A percentile compares a stretch with the other conserved stretches of the same genome.
These are phyloP conservation scores for Mortierella sp. DNA, from an alignment of 371 early-diverging fungal species.

Conservation along the genomic window DNA sequence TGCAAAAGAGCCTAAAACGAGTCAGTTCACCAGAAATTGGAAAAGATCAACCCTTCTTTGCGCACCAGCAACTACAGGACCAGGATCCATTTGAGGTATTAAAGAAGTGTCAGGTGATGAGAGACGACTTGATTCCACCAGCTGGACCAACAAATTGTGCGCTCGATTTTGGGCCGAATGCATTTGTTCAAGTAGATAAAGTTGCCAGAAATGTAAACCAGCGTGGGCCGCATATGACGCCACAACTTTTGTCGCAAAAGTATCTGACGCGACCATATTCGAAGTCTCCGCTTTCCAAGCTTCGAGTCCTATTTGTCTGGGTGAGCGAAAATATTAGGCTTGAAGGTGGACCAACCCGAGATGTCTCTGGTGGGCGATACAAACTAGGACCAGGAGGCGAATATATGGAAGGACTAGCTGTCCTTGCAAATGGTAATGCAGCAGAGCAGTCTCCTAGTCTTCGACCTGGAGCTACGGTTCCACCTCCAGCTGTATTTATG, in stretches of 20 bases:
- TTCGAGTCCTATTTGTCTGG: slow-evolving; percentile 69
- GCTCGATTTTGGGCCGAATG: slow-evolving; percentile 33
- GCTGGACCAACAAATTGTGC: background rate
- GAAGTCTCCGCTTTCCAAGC: slow-evolving; percentile 58
- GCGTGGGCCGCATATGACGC: slow-evolving; percentile 64
- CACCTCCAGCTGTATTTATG: slow-evolving; percentile 27
- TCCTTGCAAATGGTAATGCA: slow-evolving; percentile 2
- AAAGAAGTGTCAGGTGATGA: slow-evolving; percentile 34
- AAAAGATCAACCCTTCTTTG: slow-evolving; percentile 18
- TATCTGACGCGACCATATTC: slow-evolving; percentile 67
- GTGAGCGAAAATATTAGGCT: slow-evolving; percentile 66
- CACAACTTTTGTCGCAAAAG: slow-evolving; percentile 64
- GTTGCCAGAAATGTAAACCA: slow-evolving; percentile 71
- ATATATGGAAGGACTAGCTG: slow-evolving; percentile 10
- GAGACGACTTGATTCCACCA: slow-evolving; percentile 10
- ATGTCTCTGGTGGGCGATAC: slow-evolving; percentile 54
- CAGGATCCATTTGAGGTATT: slow-evolving; percentile 39
- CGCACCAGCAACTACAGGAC: background rate
- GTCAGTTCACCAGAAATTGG: slow-evolving; percentile 44
- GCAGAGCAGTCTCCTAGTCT: slow-evolving; percentile 21
- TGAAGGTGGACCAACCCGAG: slow-evolving; percentile 49
- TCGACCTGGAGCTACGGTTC: slow-evolving; percentile 2
- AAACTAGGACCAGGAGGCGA: slow-evolving; percentile 45
- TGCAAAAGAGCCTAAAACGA: slow-evolving; percentile 48
- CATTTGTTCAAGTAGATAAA: slow-evolving; percentile 66